Base-by-base conservation (phyloP, 2,329 filamentous ascomycete genomes). In the Domatiomyces globalis region DNA sequence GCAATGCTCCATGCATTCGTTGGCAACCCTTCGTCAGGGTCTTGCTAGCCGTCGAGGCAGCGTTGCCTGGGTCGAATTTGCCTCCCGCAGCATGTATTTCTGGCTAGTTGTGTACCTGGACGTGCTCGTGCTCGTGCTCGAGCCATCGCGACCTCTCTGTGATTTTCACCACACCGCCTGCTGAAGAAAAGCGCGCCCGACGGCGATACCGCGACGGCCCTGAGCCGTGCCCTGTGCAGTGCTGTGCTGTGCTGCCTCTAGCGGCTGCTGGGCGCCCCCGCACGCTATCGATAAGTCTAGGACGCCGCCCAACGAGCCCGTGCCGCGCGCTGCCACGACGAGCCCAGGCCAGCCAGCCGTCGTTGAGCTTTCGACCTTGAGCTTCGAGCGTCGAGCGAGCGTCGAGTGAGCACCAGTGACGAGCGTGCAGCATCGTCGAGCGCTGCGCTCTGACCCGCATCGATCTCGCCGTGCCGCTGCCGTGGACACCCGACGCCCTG, bases 1-100 rank as follows among this genome's bases (percentile, higher is more conserved):
- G 56, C 56, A 58, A 10, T 33, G 19, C 45, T 47, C 29, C 20
- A 56, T 55, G 54, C 52, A 58, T 58, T 58, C 54, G 56, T 47
- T 58, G 56, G 56, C 56, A 58, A 46, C 18, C 46, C 51, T 46
- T 53, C 48, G 51, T 48, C 53, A 49, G 43, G 25, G 25, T 15
- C 25, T 9, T 29, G 33, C 45, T 18, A 47, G 45, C 22, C 45
- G 45, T 29, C 45, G 33, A 47, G 45, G 25, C 15, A 29, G 33
- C 33, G 33, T 29, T 8, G 45, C 19, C 45, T 29, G 20, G 29
- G 33, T 47, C 33, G 19, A 15, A 2, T 29, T 47, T 18, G 17
- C 17, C 17, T 22, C 18, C 19, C 20, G 9, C 45, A 47, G n/a
- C 25, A 33, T n/a, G 33, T 39, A 39, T 39, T 39, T 39, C 33